Evolutionary conservation across 495 filamentous ascomycete species (phyloP), one percentile per base, ranked within the genome.

Genomic region (Xylaria castorea): DNA sequence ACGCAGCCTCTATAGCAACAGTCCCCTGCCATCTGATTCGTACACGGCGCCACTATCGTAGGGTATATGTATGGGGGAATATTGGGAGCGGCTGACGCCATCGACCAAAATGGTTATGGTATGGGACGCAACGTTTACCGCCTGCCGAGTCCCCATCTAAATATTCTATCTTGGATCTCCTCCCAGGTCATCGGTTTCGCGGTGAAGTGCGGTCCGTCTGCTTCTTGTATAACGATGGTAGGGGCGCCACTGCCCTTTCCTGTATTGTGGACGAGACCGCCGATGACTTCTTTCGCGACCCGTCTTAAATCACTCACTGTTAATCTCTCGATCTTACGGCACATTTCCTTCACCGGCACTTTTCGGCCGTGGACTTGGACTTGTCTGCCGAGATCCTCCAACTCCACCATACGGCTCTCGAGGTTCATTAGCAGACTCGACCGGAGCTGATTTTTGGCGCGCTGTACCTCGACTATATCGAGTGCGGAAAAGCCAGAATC

Each of bases 371-470:
- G 94, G 16, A 97, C 94, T 81, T 98, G 97, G 11, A 99, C 93
- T 82, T 98, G 96, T 71, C 96, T 86, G 48, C 97, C 96, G 7
- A 99, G 87, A 82, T 99, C 96, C 84, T 99, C 96, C n/a, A 99
- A 84, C 82, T 98, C 97, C 16, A 98, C 94, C 96, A 98, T 98
- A 53, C 97, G 89, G 71, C 90, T 93, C 84, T 99, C 96, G 0
- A 99, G 88, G 83, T 99, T 99, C 97, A 99, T 98, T 50, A 99
- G 88, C 32, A 99, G 84, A 51, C 91, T 92, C 16, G 91, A 94
- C 46, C 94, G 88, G 44, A 99, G 90, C 85, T 98, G 97, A 79
- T 99, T 99, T 89, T 99, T 99, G 14, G 96, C 96, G n/a, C 96
- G 90, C 79, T 91, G 90, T 32, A 99, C 96, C 83, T 98, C 96